Evolutionary conservation across 805 yeast species (phyloP).

Genomic region (Pichia nanzhaoensis): DNA sequence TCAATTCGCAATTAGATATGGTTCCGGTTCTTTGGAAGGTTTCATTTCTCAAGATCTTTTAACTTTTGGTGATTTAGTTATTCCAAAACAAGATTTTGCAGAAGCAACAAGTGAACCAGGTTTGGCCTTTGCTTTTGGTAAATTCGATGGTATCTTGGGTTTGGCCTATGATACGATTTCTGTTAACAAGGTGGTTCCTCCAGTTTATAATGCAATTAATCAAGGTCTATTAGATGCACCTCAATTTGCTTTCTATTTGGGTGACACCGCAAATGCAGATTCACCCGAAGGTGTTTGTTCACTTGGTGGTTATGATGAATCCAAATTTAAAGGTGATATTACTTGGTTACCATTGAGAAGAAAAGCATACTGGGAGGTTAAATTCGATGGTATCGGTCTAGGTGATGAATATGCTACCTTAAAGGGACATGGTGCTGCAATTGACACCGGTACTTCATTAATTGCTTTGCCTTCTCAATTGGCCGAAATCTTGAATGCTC

Average conservation of each 20-base stretch:
- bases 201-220: constrained; percentile 81
- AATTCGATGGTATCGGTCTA: constrained; percentile 80
- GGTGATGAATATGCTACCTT: constrained; percentile 89
- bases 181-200: constrained; percentile 86
- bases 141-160: constrained; percentile 96
- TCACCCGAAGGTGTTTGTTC: constrained; percentile 87
- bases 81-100: constrained; percentile 88
- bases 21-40: constrained; percentile 90
- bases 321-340: constrained; percentile 72
- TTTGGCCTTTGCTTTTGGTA: constrained; percentile 95
- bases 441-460: constrained; percentile 97
- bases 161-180: constrained; percentile 89
- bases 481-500: constrained; percentile 91
- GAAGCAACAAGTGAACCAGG: constrained; percentile 98
- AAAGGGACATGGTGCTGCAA: constrained; percentile 86
- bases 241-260: constrained; percentile 86
- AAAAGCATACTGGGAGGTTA: constrained; percentile 99
- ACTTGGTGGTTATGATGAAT: constrained; percentile 86
- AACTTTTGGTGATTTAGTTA: constrained; percentile 73
- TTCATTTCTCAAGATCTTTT: constrained; percentile 82
- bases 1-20: constrained; percentile 80
- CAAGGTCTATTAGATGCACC: constrained; percentile 77
- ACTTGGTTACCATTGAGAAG: constrained; percentile 98
- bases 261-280: constrained; percentile 61
- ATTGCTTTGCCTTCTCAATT: constrained; percentile 91